Evolutionary conservation across 1,284 basidiomycete species (phyloP), one percentile per base, ranked within the genome.

Genomic region (Vanrija sp.): DNA sequence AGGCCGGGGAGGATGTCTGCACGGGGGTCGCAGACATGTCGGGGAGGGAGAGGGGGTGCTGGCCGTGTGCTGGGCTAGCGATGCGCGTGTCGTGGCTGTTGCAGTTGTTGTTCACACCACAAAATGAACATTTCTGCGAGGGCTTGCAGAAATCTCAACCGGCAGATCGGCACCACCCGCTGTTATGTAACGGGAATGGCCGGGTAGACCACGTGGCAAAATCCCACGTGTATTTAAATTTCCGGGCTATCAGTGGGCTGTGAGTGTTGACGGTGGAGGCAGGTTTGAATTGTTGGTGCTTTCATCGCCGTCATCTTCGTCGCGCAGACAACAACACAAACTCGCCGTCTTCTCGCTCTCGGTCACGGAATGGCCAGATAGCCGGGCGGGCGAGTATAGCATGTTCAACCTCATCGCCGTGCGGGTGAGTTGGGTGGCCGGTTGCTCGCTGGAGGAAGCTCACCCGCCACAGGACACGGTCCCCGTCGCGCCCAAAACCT

Each of bases 331-430:
- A 31, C 31, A 31, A 31, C 12, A 12, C 12, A 9, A 14, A 14
- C 9, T 14, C 31, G 12, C 31, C 31, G 31, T 14, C 8, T 14
- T 31, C 31, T 31, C 31, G 31, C 31, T 31, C 31, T 31, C 31
- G 31, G 31, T 9, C 31, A 31, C 31, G 7, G 27, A 19, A 38
- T 39, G 38, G 38, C n/a, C n/a, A 39, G n/a, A 39, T 39, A 39
- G 38, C 19, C 12, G 15, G 31, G 31, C 31, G 31, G 31, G 31
- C 12, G 31, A 31, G 31, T 31, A 31, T 36, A 69, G 68, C 37
- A 73, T 74, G 72, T 74, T 74, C 58, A 69, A 71, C 56, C 72
- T 74, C 48, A 58, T 74, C 47, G 66, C 61, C 56, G 64, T 74
- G 31, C 64, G 58, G 61, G 72, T 72, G 47, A 49, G 68, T 35